A percentile compares a stretch with the other conserved stretches of the same genome.
Conservation (phyloP, 202 grass and related monocot genomes). For the Tripidium arundinaceum region DNA sequence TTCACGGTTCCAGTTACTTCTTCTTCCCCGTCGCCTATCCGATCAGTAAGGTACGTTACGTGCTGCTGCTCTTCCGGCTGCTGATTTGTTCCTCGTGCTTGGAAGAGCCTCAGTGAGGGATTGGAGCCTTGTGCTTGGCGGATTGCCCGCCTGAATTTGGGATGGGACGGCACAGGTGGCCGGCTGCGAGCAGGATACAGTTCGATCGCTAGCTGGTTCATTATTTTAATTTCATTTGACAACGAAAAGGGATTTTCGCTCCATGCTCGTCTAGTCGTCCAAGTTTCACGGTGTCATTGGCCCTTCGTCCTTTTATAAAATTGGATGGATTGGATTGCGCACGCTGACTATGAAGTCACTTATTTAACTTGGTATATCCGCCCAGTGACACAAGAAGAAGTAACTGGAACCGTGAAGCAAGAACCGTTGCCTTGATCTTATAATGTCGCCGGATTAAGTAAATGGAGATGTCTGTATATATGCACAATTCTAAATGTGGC, state of each 20-base stretch:
- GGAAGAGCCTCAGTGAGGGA: background rate
- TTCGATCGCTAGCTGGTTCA: background rate
- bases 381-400: background rate
- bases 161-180: slow-evolving; percentile 26
- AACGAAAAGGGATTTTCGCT: background rate
- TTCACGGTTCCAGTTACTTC: slow-evolving; percentile 16
- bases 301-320: background rate
- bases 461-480: background rate
- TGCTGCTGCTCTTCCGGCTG: background rate
- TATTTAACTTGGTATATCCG: background rate
- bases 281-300: background rate
- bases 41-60: slow-evolving; percentile 82
- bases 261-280: slow-evolving; percentile 41
- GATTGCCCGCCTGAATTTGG: background rate
- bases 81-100: slow-evolving; percentile 11
- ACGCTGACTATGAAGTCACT: slow-evolving; percentile 3
- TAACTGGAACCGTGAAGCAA: background rate
- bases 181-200: slow-evolving; percentile 1
- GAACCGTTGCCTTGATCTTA: background rate
- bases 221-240: slow-evolving; percentile 32
- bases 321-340: background rate
- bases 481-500: background rate
- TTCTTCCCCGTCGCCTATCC: slow-evolving; percentile 94
- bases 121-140: slow-evolving; percentile 10
- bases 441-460: slow-evolving; percentile 11